Percentiles rank a stretch among this genome's conserved stretches.
Evolutionary conservation across 768 basidiomycete species (phyloP).

Genomic region (Gyrodon lividus): DNA sequence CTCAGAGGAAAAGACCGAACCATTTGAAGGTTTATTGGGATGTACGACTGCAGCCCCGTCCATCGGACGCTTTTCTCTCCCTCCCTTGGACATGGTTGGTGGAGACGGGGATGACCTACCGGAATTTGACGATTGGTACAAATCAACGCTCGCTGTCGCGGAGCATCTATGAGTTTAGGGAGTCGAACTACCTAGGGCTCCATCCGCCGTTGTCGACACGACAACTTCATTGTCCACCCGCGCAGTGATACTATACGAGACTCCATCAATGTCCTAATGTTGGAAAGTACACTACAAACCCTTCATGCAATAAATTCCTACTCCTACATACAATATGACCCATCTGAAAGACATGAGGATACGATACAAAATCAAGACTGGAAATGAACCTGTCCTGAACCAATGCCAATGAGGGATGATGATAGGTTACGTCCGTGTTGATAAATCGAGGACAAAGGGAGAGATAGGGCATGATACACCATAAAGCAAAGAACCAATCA

Average conservation of each 20-base stretch:
- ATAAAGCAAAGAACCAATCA: not conserved
- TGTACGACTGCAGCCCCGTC: not conserved
- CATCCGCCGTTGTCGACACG: no score
- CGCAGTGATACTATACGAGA: no score
- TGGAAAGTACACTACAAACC: not conserved
- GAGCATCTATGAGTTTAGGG: no score
- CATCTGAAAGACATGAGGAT: not conserved
- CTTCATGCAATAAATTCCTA: not conserved
- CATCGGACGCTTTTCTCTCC: not conserved
- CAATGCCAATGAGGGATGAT: constrained; percentile 6
- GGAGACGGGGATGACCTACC: constrained; percentile 14
- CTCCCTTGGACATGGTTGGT: not conserved
- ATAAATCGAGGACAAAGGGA: not conserved
- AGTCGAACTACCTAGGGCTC: no score
- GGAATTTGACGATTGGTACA: constrained; percentile 19
- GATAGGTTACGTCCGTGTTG: not conserved
- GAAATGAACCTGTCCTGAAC: constrained; percentile 2
- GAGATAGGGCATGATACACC: not conserved
- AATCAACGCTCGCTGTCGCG: no score
- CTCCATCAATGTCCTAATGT: no score
- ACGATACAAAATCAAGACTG: constrained; percentile 3
- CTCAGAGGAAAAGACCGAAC: not conserved
- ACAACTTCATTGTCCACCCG: no score
- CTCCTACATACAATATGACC: not conserved
- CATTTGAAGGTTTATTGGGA: not conserved